Base-by-base conservation (phyloP, 2,329 filamentous ascomycete genomes). In the Sordariomycetes sp. region DNA sequence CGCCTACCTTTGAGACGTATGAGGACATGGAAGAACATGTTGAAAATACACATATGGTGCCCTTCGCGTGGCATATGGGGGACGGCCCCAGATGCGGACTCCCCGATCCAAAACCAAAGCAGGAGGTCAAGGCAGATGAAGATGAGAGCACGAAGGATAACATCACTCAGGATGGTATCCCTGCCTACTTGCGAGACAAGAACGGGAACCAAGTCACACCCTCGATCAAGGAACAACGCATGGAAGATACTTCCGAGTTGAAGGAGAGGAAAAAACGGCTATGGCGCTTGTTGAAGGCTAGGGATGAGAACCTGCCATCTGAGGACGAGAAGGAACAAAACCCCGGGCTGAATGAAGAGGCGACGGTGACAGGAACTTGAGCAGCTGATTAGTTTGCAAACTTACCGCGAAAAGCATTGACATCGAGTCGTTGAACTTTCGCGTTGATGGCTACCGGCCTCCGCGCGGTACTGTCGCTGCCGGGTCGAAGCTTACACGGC, bases 161-260 rank as follows among this genome's bases (percentile, higher is more conserved):
- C 6, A 33, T 32, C 14, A 37, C 27, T 12, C 34, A 28, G 20
- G 34, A 33, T 18, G 36, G 16, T 14, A 32, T 70, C 8, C 71
- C 71, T 1, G 40, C 47, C 16, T 79, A 71, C 45, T 59, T 79
- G 1, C 65, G 68, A 33, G 68, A 75, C 34, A 46, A 54, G 21
- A 41, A 64, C 11, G 75, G 74, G 11, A 57, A 59, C 4, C 72
- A 78, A 49, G 64, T 79, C 21, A 80, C 75, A 6, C 74, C 75
- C 1, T 75, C 68, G 10, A 53, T 79, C 15, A 49, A 48, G n/a
- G 54, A 63, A 18, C 72, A 77, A 48, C 43, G 58, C 34, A 39
- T 68, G n/a, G 72, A 78, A 45, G 64, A 64, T 35, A 46, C 61
- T 1, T 46, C 57, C 12, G 66, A 70, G 3, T 61, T 54, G 46